Evolutionary conservation across 2,329 filamentous ascomycete species (phyloP), one percentile per base, ranked within the genome.

Genomic region (Dactylellina leptospora): DNA sequence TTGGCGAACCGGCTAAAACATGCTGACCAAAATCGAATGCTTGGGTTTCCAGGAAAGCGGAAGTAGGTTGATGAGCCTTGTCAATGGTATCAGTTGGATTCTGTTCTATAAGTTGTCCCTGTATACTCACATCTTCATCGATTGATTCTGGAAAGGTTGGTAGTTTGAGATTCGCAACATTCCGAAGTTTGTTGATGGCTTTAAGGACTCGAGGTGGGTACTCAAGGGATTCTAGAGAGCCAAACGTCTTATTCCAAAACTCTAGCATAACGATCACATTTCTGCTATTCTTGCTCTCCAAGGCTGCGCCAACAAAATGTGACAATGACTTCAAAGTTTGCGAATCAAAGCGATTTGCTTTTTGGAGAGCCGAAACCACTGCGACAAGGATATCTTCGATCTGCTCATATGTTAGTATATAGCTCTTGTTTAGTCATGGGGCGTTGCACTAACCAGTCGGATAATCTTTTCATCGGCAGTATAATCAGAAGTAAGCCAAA

Each of bases 181-280:
- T 80, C n/a, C 84, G 83, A 10, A 92, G 79, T 13, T 84, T 85
- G 23, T 85, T 81, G 30, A 96, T 81, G 1, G 87, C 84, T 1
- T 82, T 79, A 75, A 87, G 86, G 3, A 96, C 82, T 27, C 81
- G 82, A 9, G 84, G 79, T 0, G 92, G 89, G 78, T 91, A 93
- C 22, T 85, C 80, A 1, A 92, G 77, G 3, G 81, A 80, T 2
- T 85, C 82, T 38, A 85, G 83, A 13, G 84, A 81, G 18, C 87
- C 87, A 76, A 91, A 92, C 0, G 88, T 84, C 0, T 80, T 78
- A 75, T 92, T 93, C 92, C 92, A 97, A 73, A 71, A 71, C 20
- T 71, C 48, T 8, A 71, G 11, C 38, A 62, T 71, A 1, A 50
- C 55, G n/a, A 71, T 18, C 6, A 71, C 58, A 20, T 63, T 63